Conservation (phyloP, 140 eudicot species). For the Bidens hawaiensis region DNA sequence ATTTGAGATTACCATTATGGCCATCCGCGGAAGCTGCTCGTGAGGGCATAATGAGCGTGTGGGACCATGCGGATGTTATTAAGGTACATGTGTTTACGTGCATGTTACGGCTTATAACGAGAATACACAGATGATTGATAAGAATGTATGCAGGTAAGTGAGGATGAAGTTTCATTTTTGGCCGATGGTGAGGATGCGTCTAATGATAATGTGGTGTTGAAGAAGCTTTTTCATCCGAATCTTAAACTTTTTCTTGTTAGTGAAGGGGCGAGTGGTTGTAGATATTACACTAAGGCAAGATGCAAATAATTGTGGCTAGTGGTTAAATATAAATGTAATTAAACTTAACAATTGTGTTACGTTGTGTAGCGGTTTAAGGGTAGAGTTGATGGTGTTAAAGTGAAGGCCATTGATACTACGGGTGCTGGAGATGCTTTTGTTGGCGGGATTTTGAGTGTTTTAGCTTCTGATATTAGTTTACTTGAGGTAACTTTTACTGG, state of each 20-base stretch:
- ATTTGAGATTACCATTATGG: slow-evolving; percentile 79
- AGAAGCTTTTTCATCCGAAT: slow-evolving; percentile 74
- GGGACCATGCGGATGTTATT: slow-evolving; percentile 86
- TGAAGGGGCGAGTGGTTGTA: slow-evolving; percentile 80
- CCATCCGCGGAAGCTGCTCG: slow-evolving; percentile 85
- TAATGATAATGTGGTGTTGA: slow-evolving; percentile 60
- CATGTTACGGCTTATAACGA: neutral
- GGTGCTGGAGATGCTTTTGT: slow-evolving; percentile 96
- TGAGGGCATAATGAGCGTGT: slow-evolving; percentile 71
- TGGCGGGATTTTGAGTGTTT: slow-evolving; percentile 54
- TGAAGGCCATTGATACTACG: slow-evolving; percentile 75
- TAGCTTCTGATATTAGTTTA: slow-evolving; percentile 55
- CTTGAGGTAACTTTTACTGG: slow-evolving; percentile 48
- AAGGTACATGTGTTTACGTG: slow-evolving; percentile 37
- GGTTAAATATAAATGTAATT: neutral
- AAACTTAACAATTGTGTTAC: neutral
- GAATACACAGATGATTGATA: neutral
- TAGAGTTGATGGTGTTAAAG: slow-evolving; percentile 64
- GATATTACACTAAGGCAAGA: slow-evolving; percentile 78
- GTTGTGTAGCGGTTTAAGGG: slow-evolving; percentile 71
- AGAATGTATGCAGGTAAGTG: slow-evolving; percentile 53
- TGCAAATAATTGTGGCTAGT: neutral
- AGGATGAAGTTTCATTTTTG: slow-evolving; percentile 77
- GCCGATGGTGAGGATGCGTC: slow-evolving; percentile 65
- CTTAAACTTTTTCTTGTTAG: slow-evolving; percentile 73